A percentile compares a stretch with the other conserved stretches of the same genome.
phyloP scores from a whole-genome alignment of 139 green algal species.

The Chlorella ohadii region DNA sequence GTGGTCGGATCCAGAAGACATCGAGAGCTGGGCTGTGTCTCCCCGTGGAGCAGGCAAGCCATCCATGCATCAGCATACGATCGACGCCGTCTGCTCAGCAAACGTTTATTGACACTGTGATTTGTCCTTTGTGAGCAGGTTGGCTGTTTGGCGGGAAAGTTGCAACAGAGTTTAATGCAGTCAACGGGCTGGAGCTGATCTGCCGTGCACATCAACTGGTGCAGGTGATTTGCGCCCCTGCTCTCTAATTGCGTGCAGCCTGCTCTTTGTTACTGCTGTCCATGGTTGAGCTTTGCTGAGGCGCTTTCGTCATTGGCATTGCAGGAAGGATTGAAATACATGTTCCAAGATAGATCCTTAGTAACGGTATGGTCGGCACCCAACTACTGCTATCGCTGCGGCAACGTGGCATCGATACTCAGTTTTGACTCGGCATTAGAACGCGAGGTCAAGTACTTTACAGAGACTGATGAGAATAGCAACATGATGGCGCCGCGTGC shows the following conservation, averaged over 20 bases:
- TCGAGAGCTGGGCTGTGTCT: conserved; percentile 96
- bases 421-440: conserved; percentile 94
- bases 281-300: too few relatives aligned
- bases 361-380: conserved; percentile 98
- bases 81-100: too few relatives aligned
- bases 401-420: conserved; percentile 97
- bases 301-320: too few relatives aligned
- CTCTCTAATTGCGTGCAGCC: too few relatives aligned
- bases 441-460: conserved; percentile 89
- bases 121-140: conserved; percentile 67
- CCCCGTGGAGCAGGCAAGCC: conserved; percentile 78
- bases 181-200: conserved; percentile 97
- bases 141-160: conserved; percentile 98
- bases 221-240: conserved; percentile 61
- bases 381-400: conserved; percentile 99
- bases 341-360: conserved; percentile 88
- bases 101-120: too few relatives aligned
- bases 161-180: conserved; percentile 93
- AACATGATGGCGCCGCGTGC: conserved; percentile 90
- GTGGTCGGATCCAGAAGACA: conserved; percentile 99
- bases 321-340: conserved; percentile 98
- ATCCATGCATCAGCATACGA: conserved; percentile 72
- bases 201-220: conserved; percentile 98
- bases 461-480: conserved; percentile 95
- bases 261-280: too few relatives aligned